Base-by-base conservation (phyloP, 2,329 filamentous ascomycete species). In the Fusarium begoniae region DNA sequence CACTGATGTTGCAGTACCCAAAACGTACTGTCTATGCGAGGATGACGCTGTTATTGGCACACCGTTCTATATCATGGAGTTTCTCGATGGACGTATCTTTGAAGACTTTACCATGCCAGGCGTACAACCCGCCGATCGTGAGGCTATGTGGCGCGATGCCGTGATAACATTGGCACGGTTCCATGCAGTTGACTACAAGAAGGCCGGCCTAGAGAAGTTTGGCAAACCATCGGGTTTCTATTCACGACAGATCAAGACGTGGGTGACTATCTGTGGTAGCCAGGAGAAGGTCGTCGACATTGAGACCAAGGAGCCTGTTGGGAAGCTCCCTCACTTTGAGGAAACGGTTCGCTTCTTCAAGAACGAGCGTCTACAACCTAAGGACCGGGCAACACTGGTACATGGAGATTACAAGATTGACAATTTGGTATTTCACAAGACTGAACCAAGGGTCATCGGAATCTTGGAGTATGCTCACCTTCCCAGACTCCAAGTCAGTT, bases 371-470 rank as follows among this genome's bases (percentile, higher is more conserved):
- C 87, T 87, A 56, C 94, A 96, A 83, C 96, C 96, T 2, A 85
- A 87, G 70, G 96, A 98, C 81, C 87, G 93, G 70, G 91, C 89
- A 28, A 92, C 92, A 9, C 88, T 98, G 72, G 92, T 98, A 37
- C 96, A 98, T 80, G 96, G 96, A 41, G 96, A 99, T 82, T 99
- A 96, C 86, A 99, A 98, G 86, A 97, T 96, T 79, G 93, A 96
- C 82, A 96, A 96, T 78, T 82, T 96, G 74, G 91, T 96, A 45
- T 99, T 97, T 82, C 94, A 98, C 85, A 93, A 93, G 84, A 95
- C 93, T 0, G 93, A 96, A 81, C 91, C 95, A 11, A 87, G 91
- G 60, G 95, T 98, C 18, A 95, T 98, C 82, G 96, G 96, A 8
- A 95, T 98, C 62, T 85, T 98, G 11, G 96, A 99, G 89, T 93